phyloP scores from a whole-genome alignment of 2,329 filamentous ascomycete species.

The Coleophoma crateriformis region DNA sequence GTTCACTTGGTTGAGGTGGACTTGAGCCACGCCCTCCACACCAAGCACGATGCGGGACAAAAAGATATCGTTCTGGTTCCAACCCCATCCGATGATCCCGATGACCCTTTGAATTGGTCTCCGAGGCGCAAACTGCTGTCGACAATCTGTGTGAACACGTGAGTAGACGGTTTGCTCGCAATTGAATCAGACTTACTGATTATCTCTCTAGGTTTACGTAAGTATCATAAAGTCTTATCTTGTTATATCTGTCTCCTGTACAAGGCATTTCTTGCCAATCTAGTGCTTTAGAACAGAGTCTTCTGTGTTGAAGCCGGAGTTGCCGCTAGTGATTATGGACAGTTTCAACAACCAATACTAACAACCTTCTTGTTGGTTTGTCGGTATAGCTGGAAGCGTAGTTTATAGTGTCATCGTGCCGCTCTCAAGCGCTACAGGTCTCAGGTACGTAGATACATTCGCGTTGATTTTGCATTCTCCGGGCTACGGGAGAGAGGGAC shows the following conservation, averaged over 20 bases:
- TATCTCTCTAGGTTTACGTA: neutral
- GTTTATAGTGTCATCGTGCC: conserved; percentile 44
- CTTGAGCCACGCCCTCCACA: conserved; percentile 5
- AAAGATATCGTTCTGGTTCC: conserved; percentile 18
- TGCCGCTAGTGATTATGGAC: too few relatives aligned
- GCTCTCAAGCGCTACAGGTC: conserved; percentile 38
- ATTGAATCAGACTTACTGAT: neutral
- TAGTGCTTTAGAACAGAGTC: too few relatives aligned
- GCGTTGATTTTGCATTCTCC: too few relatives aligned
- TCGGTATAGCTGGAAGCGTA: conserved; percentile 39
- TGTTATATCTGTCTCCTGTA: too few relatives aligned
- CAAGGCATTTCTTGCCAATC: too few relatives aligned
- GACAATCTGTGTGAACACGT: conserved; percentile 6
- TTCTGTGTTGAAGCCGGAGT: too few relatives aligned
- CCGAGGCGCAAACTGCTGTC: conserved; percentile 17
- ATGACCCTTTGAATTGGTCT: conserved; percentile 29
- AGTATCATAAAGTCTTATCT: too few relatives aligned
- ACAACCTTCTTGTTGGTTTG: conserved; percentile 4
- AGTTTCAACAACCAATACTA: too few relatives aligned
- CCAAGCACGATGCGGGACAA: conserved; percentile 6
- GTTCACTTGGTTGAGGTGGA: conserved; percentile 7
- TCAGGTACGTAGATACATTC: conserved; percentile 22
- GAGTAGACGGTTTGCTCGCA: neutral
- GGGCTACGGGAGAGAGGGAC: too few relatives aligned
- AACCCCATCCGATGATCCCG: conserved; percentile 23